These are phyloP conservation scores for Xerocomellus chrysenteron DNA, from an alignment of 768 basidiomycete species.

Conservation along the genomic window DNA sequence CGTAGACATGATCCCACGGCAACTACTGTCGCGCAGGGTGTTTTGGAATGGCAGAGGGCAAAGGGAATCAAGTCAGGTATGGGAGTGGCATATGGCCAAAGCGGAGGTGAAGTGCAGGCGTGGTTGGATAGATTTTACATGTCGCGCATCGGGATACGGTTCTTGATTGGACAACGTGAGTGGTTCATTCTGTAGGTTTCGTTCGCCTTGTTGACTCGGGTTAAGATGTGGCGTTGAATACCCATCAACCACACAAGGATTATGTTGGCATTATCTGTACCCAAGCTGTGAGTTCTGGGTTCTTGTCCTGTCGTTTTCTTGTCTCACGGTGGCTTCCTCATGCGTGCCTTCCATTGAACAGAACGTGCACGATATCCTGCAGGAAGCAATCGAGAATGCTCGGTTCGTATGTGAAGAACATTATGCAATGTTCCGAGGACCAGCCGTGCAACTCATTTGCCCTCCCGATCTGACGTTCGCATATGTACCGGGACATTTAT, in stretches of 20 bases:
- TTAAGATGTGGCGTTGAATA: conserved; percentile 90
- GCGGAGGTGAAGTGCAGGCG: conserved; percentile 87
- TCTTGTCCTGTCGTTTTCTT: neutral
- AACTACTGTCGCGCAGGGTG: conserved; percentile 93
- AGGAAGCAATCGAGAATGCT: conserved; percentile 98
- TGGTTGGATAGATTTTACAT: conserved; percentile 98
- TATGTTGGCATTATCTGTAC: conserved; percentile 98
- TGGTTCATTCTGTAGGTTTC: conserved; percentile 1
- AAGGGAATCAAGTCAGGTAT: conserved; percentile 28
- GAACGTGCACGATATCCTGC: conserved; percentile 94
- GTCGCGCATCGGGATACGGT: conserved; percentile 92
- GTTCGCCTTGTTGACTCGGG: neutral
- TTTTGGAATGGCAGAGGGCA: conserved; percentile 89
- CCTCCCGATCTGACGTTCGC: conserved; percentile 82
- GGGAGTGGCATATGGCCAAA: conserved; percentile 47
- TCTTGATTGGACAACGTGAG: conserved; percentile 93
- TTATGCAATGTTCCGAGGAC: conserved; percentile 92
- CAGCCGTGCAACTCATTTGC: conserved; percentile 95
- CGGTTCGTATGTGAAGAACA: conserved; percentile 94
- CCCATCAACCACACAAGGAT: conserved; percentile 80
- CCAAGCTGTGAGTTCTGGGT: conserved; percentile 59
- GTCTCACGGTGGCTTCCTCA: neutral
- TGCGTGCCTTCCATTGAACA: conserved; percentile 24
- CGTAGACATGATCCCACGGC: conserved; percentile 95
- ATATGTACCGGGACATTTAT: conserved; percentile 95